Base-by-base conservation (phyloP, 306 rosid species). In the Vigna mungo region DNA sequence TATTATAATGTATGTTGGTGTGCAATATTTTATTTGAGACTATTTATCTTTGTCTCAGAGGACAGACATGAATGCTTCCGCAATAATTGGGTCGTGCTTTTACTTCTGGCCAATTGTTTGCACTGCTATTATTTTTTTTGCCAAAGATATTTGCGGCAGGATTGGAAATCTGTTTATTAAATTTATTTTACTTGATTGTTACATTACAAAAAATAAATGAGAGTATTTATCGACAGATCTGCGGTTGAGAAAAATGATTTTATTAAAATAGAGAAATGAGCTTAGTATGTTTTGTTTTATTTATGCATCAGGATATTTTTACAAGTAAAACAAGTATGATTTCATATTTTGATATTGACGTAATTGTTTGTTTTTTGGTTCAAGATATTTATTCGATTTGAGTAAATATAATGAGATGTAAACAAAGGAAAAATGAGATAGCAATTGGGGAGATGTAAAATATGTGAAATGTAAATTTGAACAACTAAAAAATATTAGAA, bases 11-110 rank as follows among this genome's bases (percentile, higher is more conserved):
- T 59, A 30, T 30, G 48, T 78, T 15, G 17, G 21, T 62, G n/a
- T 65, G 72, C 64, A 6, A 1, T 25, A 12, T 55, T 39, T 74
- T 78, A 59, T 74, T 18, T 43, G 32, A 3, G 11, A 54, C 16
- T 72, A 60, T 48, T 37, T 68, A 58, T 20, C 58, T 68, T 34
- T 71, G 44, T 18, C 14, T 51, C 3, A 17, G 23, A 69, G 55
- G 56, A 68, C 82, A 46, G 80, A 68, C 73, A 78, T 58, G 36
- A n/a, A 68, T 74, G 74, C 77, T 59, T 60, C 72, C 34, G 48
- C 44, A 41, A 74, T 23, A 41, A 25, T 32, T 67, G 73, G 75
- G 20, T 37, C 27, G 21, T 16, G 1, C n/a, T 1, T 37, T 7
- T 10, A 20, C 9, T 36, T 51, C 30, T 49, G 14, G 13, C 34